Conservation (phyloP, 352 stramenopile species). For the Pythium aquatile region DNA sequence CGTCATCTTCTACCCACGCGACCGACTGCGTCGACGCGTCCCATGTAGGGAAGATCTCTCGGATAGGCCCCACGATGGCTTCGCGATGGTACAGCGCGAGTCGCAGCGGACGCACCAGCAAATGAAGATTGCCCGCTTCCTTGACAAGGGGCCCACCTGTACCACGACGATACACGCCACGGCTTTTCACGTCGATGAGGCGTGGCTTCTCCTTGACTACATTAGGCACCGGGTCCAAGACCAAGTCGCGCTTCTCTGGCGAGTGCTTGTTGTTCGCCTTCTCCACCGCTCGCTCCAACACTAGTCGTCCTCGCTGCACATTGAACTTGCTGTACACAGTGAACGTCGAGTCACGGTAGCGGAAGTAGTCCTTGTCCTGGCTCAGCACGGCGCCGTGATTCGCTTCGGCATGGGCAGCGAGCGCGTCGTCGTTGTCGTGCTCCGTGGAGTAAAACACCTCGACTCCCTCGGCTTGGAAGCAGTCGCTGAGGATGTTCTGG, state of each 20-base stretch:
- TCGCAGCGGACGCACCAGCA: background rate
- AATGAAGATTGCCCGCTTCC: background rate
- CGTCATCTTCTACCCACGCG: background rate
- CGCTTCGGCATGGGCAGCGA: background rate
- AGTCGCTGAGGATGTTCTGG: background rate
- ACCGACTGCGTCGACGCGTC: background rate
- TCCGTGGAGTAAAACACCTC: background rate
- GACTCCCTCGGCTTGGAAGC: background rate
- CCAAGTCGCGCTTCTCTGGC: background rate
- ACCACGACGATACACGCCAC: background rate
- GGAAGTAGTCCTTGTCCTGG: background rate
- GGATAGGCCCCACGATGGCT: background rate
- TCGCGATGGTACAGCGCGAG: background rate
- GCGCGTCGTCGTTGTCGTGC: slow-evolving; percentile 1
- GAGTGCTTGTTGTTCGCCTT: background rate
- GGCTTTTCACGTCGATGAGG: background rate
- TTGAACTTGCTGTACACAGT: background rate
- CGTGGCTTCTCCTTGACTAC: background rate
- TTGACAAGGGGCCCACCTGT: background rate
- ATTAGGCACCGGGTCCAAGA: background rate
- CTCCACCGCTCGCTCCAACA: background rate
- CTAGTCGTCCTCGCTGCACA: background rate
- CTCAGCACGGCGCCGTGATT: background rate
- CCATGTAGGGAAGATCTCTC: slow-evolving; percentile 1
- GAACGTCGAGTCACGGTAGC: background rate